Evolutionary conservation across 441 rosid genomes (phyloP).

Genomic region (Biscutella auriculata): DNA sequence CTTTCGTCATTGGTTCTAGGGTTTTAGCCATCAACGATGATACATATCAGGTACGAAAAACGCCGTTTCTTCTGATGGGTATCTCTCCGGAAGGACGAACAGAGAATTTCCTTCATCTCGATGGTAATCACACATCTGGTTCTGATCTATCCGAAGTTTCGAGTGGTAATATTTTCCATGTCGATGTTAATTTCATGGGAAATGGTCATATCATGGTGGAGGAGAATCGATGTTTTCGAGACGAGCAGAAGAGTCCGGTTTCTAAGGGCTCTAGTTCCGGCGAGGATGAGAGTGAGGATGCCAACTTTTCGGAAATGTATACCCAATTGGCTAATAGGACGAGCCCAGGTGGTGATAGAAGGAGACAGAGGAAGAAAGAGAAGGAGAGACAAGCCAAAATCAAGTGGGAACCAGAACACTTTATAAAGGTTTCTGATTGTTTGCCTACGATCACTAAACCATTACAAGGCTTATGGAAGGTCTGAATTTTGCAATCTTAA

Average conservation of each 20-base stretch:
- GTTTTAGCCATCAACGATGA: constrained; percentile 41
- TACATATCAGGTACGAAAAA: constrained; percentile 32
- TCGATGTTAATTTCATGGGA: constrained; percentile 66
- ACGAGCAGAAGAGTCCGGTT: constrained; percentile 15
- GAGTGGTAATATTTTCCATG: constrained; percentile 38
- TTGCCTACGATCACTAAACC: constrained; percentile 58
- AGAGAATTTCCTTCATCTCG: constrained; percentile 41
- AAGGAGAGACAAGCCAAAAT: constrained; percentile 58
- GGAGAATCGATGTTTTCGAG: constrained; percentile 31
- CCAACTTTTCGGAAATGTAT: constrained; percentile 57
- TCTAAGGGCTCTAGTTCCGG: no score
- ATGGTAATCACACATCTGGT: constrained; percentile 25
- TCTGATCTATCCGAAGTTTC: constrained; percentile 25
- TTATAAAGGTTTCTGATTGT: constrained; percentile 59
- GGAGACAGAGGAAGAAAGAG: constrained; percentile 72
- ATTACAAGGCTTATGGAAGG: constrained; percentile 93
- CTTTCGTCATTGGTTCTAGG: constrained; percentile 55
- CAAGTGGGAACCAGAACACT: constrained; percentile 79
- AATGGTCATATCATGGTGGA: constrained; percentile 56
- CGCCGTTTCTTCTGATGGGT: constrained; percentile 56
- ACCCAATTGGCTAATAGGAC: constrained; percentile 65
- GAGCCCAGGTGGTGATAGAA: constrained; percentile 57
- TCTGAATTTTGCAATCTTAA: constrained; percentile 4
- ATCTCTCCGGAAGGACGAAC: constrained; percentile 46
- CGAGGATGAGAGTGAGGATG: constrained; percentile 32